Conservation (phyloP, 805 yeast species). For the Candida arabinofermentans region DNA sequence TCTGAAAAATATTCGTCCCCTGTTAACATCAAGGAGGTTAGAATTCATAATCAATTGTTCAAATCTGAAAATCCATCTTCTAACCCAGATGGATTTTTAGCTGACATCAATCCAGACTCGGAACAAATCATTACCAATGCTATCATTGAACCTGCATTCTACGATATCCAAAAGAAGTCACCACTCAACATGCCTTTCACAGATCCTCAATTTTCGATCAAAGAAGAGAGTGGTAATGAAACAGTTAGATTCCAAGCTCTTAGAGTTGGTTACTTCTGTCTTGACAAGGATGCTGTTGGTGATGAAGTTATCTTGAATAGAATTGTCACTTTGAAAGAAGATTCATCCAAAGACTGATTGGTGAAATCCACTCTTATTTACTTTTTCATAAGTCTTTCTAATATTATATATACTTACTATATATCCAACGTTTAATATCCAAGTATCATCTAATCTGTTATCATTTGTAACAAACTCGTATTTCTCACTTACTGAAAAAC, state of each 20-base stretch:
- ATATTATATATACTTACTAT: neutral
- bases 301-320: constrained; percentile 74
- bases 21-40: constrained; percentile 63
- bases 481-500: neutral
- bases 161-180: constrained; percentile 59
- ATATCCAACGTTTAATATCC: too few species aligned
- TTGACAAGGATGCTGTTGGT: constrained; percentile 71
- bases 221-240: constrained; percentile 68
- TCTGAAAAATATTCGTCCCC: constrained; percentile 59
- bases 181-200: constrained; percentile 68
- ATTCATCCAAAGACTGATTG: constrained; percentile 42
- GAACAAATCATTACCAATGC: constrained; percentile 66
- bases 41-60: constrained; percentile 85
- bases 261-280: constrained; percentile 92
- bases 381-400: too few species aligned
- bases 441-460: too few species aligned
- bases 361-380: too few species aligned
- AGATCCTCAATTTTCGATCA: constrained; percentile 62
- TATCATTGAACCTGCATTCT: constrained; percentile 73
- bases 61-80: constrained; percentile 86
- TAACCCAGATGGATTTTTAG: constrained; percentile 83
- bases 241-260: constrained; percentile 97
- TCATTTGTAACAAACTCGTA: too few species aligned
- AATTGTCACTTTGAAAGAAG: constrained; percentile 91
- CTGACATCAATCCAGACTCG: constrained; percentile 76